Conservation (phyloP, 164 flowering plant species). For the Protea cynaroides region DNA sequence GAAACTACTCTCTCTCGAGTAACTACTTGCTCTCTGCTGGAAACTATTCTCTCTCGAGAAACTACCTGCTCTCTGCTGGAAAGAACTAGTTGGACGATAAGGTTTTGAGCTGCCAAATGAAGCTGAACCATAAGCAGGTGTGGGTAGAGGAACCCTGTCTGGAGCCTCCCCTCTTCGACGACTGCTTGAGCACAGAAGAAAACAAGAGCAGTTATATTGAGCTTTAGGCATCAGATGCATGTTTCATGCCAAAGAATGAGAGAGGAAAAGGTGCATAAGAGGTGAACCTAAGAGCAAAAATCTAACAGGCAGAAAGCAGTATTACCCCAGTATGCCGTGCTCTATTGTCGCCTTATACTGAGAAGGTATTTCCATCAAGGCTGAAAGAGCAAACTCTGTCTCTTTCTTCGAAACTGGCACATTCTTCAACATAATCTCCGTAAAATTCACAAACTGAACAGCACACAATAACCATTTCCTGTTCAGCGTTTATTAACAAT, state of each 20-base stretch:
- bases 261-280: not conserved
- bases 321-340: constrained; percentile 68
- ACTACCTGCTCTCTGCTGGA: constrained; percentile 33
- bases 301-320: not conserved
- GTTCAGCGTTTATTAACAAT: not conserved
- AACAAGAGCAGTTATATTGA: not conserved
- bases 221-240: not conserved
- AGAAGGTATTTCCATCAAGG: constrained; percentile 85
- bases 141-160: constrained; percentile 62
- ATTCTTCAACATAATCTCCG: constrained; percentile 76
- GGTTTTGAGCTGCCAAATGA: constrained; percentile 34
- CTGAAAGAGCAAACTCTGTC: constrained; percentile 83
- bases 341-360: constrained; percentile 86
- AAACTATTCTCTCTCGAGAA: constrained; percentile 36
- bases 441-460: constrained; percentile 83
- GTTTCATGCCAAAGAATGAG: not conserved
- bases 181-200: constrained; percentile 23
- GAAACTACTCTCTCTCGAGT: constrained; percentile 7
- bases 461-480: constrained; percentile 1
- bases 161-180: constrained; percentile 36
- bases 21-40: constrained; percentile 33
- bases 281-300: not conserved
- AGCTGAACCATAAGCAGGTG: constrained; percentile 40
- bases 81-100: constrained; percentile 26
- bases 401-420: constrained; percentile 45